These are phyloP conservation scores for Huntiella abstrusa DNA, from an alignment of 2,329 filamentous ascomycete species.

Conservation along the genomic window DNA sequence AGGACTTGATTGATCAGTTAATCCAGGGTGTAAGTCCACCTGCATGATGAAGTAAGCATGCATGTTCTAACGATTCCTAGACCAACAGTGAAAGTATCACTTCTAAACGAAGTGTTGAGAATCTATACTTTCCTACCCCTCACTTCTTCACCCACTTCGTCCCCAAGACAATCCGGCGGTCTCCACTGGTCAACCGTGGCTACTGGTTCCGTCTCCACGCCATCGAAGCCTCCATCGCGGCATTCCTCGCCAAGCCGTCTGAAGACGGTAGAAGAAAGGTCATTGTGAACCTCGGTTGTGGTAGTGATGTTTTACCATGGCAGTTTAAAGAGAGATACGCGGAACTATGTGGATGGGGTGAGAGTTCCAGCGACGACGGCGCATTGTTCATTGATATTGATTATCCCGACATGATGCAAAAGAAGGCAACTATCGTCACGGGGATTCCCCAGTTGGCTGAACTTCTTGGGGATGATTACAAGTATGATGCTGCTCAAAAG, in stretches of 20 bases:
- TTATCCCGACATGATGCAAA: conserved; percentile 59
- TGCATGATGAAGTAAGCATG: not conserved
- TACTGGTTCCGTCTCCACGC: conserved; percentile 76
- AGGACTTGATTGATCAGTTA: conserved; percentile 25
- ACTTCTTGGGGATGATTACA: conserved; percentile 18
- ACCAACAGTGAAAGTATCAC: conserved; percentile 87
- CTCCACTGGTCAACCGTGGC: conserved; percentile 78
- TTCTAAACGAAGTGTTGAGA: conserved; percentile 84
- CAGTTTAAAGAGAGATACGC: conserved; percentile 55
- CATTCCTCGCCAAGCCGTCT: conserved; percentile 37
- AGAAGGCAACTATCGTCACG: conserved; percentile 51
- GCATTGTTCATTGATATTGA: conserved; percentile 69
- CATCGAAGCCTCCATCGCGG: conserved; percentile 53
- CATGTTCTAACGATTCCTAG: conserved; percentile 19
- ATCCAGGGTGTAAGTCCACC: conserved; percentile 33
- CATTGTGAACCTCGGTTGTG: conserved; percentile 72
- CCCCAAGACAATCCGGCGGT: conserved; percentile 59
- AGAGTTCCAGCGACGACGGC: conserved; percentile 25
- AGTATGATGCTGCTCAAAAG: conserved; percentile 16
- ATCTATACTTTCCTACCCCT: conserved; percentile 59
- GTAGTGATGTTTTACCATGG: conserved; percentile 78
- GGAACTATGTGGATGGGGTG: conserved; percentile 18
- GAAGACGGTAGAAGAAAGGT: conserved; percentile 38
- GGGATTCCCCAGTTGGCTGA: conserved; percentile 37
- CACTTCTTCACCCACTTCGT: conserved; percentile 84